A percentile compares a stretch with the other conserved stretches of the same genome.
Conservation (phyloP, 2,329 filamentous ascomycete genomes). For the Phaeomoniella chlamydospora region DNA sequence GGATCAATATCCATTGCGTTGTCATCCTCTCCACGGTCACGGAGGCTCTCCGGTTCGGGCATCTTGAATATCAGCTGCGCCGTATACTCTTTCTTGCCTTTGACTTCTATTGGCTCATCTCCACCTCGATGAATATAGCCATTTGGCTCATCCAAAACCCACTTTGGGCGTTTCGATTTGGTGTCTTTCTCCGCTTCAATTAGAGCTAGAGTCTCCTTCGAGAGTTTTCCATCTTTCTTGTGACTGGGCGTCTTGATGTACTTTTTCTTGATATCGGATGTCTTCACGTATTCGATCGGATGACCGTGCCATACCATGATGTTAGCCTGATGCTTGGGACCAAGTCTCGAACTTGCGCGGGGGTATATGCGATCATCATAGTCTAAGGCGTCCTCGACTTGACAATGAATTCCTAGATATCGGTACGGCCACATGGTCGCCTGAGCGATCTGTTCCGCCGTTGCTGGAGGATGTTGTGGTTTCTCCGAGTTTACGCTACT, state of each 20-base stretch:
- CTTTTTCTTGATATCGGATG: constrained; percentile 70
- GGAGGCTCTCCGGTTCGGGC: constrained; percentile 37
- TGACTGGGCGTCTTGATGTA: constrained; percentile 45
- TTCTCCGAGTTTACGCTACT: constrained; percentile 32
- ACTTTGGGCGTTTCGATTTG: constrained; percentile 73
- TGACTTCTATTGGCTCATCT: constrained; percentile 45
- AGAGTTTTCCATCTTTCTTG: constrained; percentile 62
- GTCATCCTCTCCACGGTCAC: constrained; percentile 28
- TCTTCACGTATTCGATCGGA: constrained; percentile 80
- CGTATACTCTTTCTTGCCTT: constrained; percentile 61
- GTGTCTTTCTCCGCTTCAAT: constrained; percentile 69
- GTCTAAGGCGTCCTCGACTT: constrained; percentile 86
- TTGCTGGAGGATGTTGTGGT: constrained; percentile 43
- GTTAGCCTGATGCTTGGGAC: constrained; percentile 79
- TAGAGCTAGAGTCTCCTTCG: constrained; percentile 66
- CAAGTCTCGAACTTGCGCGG: constrained; percentile 80
- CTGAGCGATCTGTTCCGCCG: constrained; percentile 78
- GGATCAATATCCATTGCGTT: constrained; percentile 19
- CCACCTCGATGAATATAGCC: constrained; percentile 79
- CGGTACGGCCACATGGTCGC: constrained; percentile 93
- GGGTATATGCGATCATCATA: constrained; percentile 97
- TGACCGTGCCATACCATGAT: constrained; percentile 74
- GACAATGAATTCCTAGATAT: constrained; percentile 89
- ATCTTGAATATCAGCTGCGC: constrained; percentile 68
- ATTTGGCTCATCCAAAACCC: constrained; percentile 79